Percentiles rank a stretch among this genome's conserved stretches.
Evolutionary conservation across 352 stramenopile genomes (phyloP).

Genomic region (Globisporangium viniferum): DNA sequence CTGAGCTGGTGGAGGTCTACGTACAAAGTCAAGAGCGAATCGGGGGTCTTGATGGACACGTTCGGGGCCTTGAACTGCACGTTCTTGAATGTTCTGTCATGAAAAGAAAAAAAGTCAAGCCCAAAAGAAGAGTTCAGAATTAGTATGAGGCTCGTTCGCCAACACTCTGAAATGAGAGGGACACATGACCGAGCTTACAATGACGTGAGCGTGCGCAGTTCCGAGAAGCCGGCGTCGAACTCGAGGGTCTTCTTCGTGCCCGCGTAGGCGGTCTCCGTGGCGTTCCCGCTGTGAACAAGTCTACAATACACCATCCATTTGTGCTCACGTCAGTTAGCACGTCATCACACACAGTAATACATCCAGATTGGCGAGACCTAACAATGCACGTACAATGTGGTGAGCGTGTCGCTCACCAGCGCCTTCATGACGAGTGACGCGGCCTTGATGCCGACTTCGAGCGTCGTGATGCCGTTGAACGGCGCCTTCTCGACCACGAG

Average conservation of each 20-base stretch:
- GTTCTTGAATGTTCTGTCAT: constrained; percentile 26
- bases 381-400: constrained; percentile 5
- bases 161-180: too few species aligned
- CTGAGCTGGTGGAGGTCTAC: not conserved
- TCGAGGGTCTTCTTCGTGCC: not conserved
- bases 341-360: not conserved
- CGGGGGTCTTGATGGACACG: constrained; percentile 15
- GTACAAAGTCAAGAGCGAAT: constrained; percentile 25
- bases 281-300: constrained; percentile 17
- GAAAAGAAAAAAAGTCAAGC: not conserved
- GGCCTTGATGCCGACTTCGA: constrained; percentile 14
- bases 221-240: constrained; percentile 20
- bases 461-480: constrained; percentile 10
- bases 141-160: too few species aligned
- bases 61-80: constrained; percentile 19
- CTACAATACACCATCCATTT: constrained; percentile 3
- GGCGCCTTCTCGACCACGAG: not conserved
- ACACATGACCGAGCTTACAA: too few species aligned
- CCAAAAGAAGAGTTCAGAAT: not conserved
- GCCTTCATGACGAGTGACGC: constrained; percentile 12
- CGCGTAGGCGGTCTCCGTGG: not conserved
- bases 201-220: constrained; percentile 12
- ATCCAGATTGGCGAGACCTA: not conserved
- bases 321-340: not conserved
- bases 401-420: constrained; percentile 21